A percentile compares a stretch with the other conserved stretches of the same genome.
Evolutionary conservation across 768 basidiomycete species (phyloP).

Genomic region (Leccinum truebloodii): DNA sequence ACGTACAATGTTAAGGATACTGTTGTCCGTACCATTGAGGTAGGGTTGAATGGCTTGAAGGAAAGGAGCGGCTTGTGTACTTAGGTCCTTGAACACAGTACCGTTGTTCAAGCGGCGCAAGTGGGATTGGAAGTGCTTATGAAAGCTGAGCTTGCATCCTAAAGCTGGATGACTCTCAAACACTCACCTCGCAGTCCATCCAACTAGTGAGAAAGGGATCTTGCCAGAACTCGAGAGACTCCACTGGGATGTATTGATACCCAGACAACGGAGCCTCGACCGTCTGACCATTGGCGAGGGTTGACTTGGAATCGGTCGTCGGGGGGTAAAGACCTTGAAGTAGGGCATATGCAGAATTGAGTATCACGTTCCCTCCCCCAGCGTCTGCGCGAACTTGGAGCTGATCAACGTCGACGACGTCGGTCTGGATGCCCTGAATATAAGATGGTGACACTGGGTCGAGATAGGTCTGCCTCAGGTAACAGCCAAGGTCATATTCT

Average conservation of each 20-base stretch:
- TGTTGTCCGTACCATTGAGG: slow-evolving; percentile 61
- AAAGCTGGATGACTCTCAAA: neutral
- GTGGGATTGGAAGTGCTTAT: slow-evolving; percentile 33
- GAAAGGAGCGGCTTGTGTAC: slow-evolving; percentile 60
- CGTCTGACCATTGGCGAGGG: slow-evolving; percentile 71
- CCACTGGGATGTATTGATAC: slow-evolving; percentile 77
- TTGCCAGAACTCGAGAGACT: slow-evolving; percentile 56
- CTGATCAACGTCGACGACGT: slow-evolving; percentile 68
- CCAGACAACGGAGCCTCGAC: slow-evolving; percentile 76
- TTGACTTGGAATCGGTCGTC: slow-evolving; percentile 59
- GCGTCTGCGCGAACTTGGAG: slow-evolving; percentile 77
- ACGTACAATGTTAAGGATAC: slow-evolving; percentile 68
- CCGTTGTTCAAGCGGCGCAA: slow-evolving; percentile 24
- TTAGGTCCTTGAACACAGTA: slow-evolving; percentile 54
- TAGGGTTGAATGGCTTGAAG: slow-evolving; percentile 65
- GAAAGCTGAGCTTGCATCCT: neutral
- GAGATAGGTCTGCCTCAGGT: slow-evolving; percentile 66
- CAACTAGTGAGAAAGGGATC: slow-evolving; percentile 75
- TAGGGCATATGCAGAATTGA: slow-evolving; percentile 80
- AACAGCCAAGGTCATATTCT: slow-evolving; percentile 59
- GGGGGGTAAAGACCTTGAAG: slow-evolving; percentile 87
- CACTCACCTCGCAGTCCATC: slow-evolving; percentile 55
- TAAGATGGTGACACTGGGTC: slow-evolving; percentile 59
- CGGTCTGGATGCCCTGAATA: slow-evolving; percentile 63
- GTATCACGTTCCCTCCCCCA: slow-evolving; percentile 76